Evolutionary conservation across 208 protist species (phyloP).

Genomic region (Trichomonas gallinae): DNA sequence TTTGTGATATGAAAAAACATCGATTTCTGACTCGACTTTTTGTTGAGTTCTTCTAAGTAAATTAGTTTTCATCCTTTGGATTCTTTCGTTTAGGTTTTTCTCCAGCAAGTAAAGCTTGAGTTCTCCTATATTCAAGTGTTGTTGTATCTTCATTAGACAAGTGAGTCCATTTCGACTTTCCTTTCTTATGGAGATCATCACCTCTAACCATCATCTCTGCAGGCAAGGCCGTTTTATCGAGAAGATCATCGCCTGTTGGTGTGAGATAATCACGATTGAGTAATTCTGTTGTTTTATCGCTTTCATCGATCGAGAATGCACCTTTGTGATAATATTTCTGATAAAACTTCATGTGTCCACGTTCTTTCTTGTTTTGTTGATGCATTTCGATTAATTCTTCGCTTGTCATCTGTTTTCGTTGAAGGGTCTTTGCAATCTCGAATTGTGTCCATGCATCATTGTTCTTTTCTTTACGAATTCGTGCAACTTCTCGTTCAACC

Average conservation of each 20-base stretch:
- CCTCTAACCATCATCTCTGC: not conserved
- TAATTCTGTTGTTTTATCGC: not conserved
- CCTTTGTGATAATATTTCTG: conserved; percentile 4
- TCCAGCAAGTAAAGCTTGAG: not conserved
- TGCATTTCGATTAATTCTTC: not conserved
- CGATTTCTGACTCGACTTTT: no score
- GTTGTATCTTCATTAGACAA: conserved; percentile 11
- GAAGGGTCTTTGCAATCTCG: not conserved
- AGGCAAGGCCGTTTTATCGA: not conserved
- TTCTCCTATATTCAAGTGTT: not conserved
- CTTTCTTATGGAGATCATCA: not conserved
- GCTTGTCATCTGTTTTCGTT: not conserved
- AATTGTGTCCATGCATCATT: not conserved
- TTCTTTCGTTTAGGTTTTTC: not conserved
- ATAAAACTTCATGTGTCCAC: not conserved
- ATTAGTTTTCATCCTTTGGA: not conserved
- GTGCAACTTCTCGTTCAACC: not conserved
- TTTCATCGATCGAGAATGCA: not conserved
- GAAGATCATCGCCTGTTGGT: not conserved
- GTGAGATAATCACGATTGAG: not conserved
- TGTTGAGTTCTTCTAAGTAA: no score
- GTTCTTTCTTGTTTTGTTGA: not conserved
- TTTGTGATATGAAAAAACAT: no score
- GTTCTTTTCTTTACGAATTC: not conserved
- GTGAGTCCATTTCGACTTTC: not conserved